phyloP scores from a whole-genome alignment of 1,284 basidiomycete genomes.

The Puccinia coronata region DNA sequence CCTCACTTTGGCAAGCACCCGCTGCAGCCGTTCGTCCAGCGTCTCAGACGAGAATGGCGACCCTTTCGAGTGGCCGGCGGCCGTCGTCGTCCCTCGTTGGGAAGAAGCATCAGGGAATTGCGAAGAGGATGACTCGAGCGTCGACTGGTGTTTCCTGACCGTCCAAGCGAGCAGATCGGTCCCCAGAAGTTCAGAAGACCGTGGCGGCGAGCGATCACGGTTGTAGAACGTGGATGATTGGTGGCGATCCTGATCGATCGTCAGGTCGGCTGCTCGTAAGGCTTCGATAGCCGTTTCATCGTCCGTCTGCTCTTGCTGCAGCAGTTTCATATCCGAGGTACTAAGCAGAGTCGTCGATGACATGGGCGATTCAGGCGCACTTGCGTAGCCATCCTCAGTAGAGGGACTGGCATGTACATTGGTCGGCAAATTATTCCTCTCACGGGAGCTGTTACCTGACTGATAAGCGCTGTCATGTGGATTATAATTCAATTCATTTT shows the following conservation, averaged over 20 bases:
- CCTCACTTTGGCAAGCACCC: slow-evolving; percentile 70
- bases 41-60: slow-evolving; percentile 66
- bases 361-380: slow-evolving; percentile 46
- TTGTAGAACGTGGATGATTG: not conserved
- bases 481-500: slow-evolving; percentile 69
- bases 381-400: slow-evolving; percentile 50
- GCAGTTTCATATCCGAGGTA: not conserved
- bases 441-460: slow-evolving; percentile 8
- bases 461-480: not conserved
- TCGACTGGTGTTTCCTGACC: not conserved
- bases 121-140: not conserved
- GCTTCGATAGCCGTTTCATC: slow-evolving; percentile 48
- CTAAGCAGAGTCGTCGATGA: slow-evolving; percentile 23
- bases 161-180: slow-evolving; percentile 28
- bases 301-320: slow-evolving; percentile 6
- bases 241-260: slow-evolving; percentile 30
- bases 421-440: slow-evolving; percentile 20
- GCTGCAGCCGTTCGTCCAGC: slow-evolving; percentile 72
- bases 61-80: slow-evolving; percentile 68
- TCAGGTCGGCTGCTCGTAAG: slow-evolving; percentile 21
- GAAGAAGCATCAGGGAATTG: slow-evolving; percentile 43
- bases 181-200: not conserved
- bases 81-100: slow-evolving; percentile 46
- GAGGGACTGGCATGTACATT: slow-evolving; percentile 51
- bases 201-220: not conserved